These are phyloP conservation scores for Aspergillus spinulosporus DNA, from an alignment of 2,329 filamentous ascomycete species.

Conservation along the genomic window DNA sequence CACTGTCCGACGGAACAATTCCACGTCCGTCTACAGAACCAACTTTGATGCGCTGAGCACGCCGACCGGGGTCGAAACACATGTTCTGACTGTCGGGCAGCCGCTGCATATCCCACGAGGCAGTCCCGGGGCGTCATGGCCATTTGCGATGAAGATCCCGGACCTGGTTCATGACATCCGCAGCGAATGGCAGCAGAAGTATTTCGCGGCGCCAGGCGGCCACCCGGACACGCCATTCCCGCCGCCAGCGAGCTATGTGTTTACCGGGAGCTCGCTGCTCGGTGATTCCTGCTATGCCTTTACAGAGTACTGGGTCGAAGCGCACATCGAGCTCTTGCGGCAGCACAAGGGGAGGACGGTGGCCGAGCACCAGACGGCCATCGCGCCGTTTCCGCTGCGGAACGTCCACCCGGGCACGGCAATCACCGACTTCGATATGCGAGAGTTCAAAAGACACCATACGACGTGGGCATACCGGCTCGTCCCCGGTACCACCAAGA, in stretches of 20 bases:
- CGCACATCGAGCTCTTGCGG: background rate
- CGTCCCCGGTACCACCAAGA: background rate
- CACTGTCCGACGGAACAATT: background rate
- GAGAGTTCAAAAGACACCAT: background rate
- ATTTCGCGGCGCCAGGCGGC: background rate
- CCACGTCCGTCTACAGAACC: background rate
- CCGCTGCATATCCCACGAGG: constrained; percentile 8
- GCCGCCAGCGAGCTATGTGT: background rate
- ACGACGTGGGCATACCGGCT: background rate
- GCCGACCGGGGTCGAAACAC: background rate
- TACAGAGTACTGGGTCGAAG: constrained; percentile 6
- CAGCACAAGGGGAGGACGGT: background rate
- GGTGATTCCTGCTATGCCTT: background rate
- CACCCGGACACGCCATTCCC: background rate
- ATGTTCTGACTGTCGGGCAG: background rate
- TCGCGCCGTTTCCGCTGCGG: background rate
- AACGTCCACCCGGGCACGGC: background rate
- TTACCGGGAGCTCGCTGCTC: background rate
- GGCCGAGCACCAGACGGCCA: background rate
- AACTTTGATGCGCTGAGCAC: background rate
- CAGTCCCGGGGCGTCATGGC: constrained; percentile 2
- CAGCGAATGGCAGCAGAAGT: background rate
- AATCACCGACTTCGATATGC: constrained; percentile 6
- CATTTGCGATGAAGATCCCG: constrained; percentile 6
- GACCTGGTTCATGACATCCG: background rate